These are phyloP conservation scores for Trichoderma cornu-damae DNA, from an alignment of 2,329 filamentous ascomycete species.

Conservation along the genomic window DNA sequence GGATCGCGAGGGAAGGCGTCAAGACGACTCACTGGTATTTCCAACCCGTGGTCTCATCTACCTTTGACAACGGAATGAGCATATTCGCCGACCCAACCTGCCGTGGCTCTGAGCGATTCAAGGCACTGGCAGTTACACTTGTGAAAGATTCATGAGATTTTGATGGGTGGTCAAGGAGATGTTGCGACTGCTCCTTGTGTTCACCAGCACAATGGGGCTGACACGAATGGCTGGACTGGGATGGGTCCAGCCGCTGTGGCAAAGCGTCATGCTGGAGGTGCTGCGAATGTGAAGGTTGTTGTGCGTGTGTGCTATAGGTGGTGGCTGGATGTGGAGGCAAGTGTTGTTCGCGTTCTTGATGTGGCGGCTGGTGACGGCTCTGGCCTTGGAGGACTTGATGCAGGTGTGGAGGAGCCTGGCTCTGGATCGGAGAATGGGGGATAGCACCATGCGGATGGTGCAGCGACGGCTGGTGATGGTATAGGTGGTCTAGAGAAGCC, in stretches of 20 bases:
- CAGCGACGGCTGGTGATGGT: conserved; percentile 16
- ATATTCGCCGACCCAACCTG: conserved; percentile 20
- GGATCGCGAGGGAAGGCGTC: not conserved
- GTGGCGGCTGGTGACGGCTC: conserved; percentile 17
- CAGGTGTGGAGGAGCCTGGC: conserved; percentile 20
- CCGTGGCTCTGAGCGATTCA: conserved; percentile 1
- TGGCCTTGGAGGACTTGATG: conserved; percentile 17
- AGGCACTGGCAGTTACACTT: not conserved
- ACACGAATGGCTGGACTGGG: conserved; percentile 8
- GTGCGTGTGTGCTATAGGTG: not conserved
- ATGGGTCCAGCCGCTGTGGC: conserved; percentile 5
- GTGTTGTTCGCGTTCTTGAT: conserved; percentile 15
- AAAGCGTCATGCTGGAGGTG: conserved; percentile 13
- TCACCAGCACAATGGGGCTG: conserved; percentile 12
- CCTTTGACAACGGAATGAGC: conserved; percentile 30
- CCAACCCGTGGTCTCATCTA: conserved; percentile 33
- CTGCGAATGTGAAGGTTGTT: not conserved
- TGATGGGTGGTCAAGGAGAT: not conserved
- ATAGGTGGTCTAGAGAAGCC: conserved; percentile 20
- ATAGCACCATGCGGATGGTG: conserved; percentile 23
- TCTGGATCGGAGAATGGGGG: conserved; percentile 20
- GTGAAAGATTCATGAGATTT: not conserved
- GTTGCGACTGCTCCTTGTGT: conserved; percentile 10
- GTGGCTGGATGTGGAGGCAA: not conserved
- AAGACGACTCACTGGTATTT: conserved; percentile 33